These are phyloP conservation scores for Diaporthe eres DNA, from an alignment of 2,329 filamentous ascomycete genomes.

Conservation along the genomic window DNA sequence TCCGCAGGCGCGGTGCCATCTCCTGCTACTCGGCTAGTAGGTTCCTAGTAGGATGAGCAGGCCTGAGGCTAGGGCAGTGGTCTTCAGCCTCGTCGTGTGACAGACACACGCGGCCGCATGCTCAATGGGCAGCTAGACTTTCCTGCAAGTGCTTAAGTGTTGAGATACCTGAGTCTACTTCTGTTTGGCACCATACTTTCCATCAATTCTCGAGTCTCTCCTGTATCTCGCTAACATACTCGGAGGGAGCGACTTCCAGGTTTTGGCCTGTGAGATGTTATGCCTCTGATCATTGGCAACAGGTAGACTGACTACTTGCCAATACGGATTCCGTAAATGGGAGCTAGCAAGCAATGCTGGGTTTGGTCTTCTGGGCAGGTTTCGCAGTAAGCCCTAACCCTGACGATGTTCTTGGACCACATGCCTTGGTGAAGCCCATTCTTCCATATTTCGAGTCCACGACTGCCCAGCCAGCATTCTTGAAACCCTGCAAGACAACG, in stretches of 20 bases:
- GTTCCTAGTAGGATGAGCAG: background rate
- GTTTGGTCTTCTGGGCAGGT: too few relatives aligned
- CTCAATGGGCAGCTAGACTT: background rate
- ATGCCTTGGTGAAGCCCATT: background rate
- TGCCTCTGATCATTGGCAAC: background rate
- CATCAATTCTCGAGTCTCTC: too few relatives aligned
- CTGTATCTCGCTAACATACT: background rate
- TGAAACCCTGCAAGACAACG: background rate
- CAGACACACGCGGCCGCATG: background rate
- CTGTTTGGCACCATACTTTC: background rate
- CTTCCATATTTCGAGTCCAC: background rate
- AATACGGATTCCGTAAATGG: background rate
- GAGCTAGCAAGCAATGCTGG: background rate
- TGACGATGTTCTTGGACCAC: background rate
- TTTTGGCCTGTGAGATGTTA: background rate
- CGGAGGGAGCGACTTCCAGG: background rate
- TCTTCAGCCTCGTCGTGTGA: background rate
- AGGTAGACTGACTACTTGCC: background rate
- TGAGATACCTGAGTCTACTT: background rate
- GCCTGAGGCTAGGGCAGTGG: background rate
- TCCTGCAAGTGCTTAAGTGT: background rate
- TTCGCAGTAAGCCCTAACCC: constrained; percentile 19
- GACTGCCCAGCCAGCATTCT: background rate
- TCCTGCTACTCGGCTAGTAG: background rate
- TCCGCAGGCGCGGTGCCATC: background rate